Evolutionary conservation across 1,284 basidiomycete genomes (phyloP), one percentile per base, ranked within the genome.

Genomic region (Ceratobasidium sp.): DNA sequence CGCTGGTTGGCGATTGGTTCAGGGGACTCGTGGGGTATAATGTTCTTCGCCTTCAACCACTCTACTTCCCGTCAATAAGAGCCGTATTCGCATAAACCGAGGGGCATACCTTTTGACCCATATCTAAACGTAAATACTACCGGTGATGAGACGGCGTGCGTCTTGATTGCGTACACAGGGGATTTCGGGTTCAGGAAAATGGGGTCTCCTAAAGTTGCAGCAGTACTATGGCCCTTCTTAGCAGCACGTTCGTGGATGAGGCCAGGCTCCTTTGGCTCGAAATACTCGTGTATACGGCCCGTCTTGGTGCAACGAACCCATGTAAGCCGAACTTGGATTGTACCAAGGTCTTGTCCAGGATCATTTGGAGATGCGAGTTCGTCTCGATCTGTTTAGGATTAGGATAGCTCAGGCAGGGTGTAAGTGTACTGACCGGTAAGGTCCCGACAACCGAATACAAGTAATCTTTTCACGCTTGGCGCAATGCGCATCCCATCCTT

Each of bases 91-190:
- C 27, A 8, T 56, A 19, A 54, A 29, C n/a, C 19, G 14, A 4
- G 13, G 14, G 14, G n/a, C 65, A 24, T 54, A 68, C 65, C 65
- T 68, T 51, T 54, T 8, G 48, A 31, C 16, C 65, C 65, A 43
- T 68, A 68, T 13, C 65, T n/a, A 49, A 68, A 68, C 22, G 39
- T 22, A 56, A 68, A 68, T 3, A 27, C 51, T n/a, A 54, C 65
- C 9, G 27, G 37, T 22, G 65, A 27, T 3, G 51, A 68, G 24
- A 49, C 34, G 5, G 27, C n/a, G 24, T 68, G 16, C 34, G 31
- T n/a, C 22, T 43, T 56, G 8, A 39, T 24, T 1, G 48, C 31
- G 13, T 19, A 16, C 11, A 1, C 39, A 56, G n/a, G 31, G 19
- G 22, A n/a, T 27, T 27, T 27, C 22, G 4, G 34, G 22, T 16